Base-by-base conservation (phyloP, 1,284 basidiomycete species). In the Fomitopsis palustris region DNA sequence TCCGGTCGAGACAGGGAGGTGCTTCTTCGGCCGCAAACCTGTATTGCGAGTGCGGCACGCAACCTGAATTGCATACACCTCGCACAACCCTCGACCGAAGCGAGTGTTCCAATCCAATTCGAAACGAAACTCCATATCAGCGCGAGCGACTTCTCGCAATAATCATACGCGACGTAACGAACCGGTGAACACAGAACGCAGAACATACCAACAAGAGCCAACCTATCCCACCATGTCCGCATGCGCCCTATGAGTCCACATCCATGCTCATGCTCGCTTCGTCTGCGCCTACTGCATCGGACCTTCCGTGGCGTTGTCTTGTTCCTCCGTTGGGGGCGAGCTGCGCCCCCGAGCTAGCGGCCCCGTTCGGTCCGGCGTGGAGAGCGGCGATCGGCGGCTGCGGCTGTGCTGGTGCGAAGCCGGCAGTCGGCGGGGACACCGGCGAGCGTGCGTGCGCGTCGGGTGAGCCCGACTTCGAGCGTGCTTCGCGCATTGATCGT, bases 401-500 rank as follows among this genome's bases (percentile, higher is more conserved):
- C 12, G 53, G 58, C 35, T 41, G 49, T 10, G 56, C 19, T 12
- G 41, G 56, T 47, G 42, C 23, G 4, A 29, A 33, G 7, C 7
- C 53, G 39, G 16, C 47, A 54, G 38, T 56, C 56, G 45, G 37
- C n/a, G 41, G 31, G 2, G 35, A 25, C 17, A 25, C 10, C 10
- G 23, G 23, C 19, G 21, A 12, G 31, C 57, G 52, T 2, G 25
- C n/a, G 31, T 52, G 57, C 6, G 29, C 16, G 23, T 63, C 61
- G 6, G 61, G 61, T 25, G 64, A 61, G 27, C 43, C 57, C 38
- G 59, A 64, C 62, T 63, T 63, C 51, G 61, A 61, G 27, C 56
- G 62, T 21, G 65, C 60, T 41, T 70, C 65, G 54, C 73, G 77
- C 61, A 78, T 75, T 14, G 78, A 74, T 62, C 80, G 78, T 16